Base-by-base conservation (phyloP, 2,329 filamentous ascomycete genomes). In the Alternaria brassicicola region DNA sequence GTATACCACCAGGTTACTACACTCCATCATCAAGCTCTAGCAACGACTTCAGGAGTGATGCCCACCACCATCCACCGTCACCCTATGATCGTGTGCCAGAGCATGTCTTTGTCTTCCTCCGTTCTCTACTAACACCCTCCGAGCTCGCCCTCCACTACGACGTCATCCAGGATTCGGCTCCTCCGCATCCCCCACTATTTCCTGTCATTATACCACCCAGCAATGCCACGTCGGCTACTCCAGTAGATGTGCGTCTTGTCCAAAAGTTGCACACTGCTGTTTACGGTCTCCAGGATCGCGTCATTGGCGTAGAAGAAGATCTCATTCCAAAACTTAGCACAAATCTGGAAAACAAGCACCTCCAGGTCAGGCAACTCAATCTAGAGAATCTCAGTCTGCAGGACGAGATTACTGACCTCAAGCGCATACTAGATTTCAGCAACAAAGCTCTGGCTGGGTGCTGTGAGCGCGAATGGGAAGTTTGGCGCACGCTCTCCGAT, bases 401-500 rank as follows among this genome's bases (percentile, higher is more conserved):
- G 1, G 49, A 62, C 0, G 50, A 63, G 26, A 45, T 63, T 13
- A 23, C 36, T 1, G 36, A 61, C 36, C 39, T 70, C 4, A 54
- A 52, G 33, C 45, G 25, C 2, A 39, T 43, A 3, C 30, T 65
- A 4, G 56, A 65, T 23, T 64, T 63, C 25, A 53, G 54, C 2
- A 55, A 42, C 23, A 50, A 41, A 2, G 15, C 63, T 9, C 28
- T 70, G 10, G 12, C 38, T 9, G 52, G 57, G 17, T 69, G 64
- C 17, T 66, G 61, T 62, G n/a, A 57, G 17, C 53, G 67, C 3
- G 65, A 71, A 26, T 52, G 43, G n/a, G 65, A 65, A 28, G 46
- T 64, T 10, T 59, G 62, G 61, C 30, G 30, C 9, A 64, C 62
- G 25, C 41, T 61, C 6, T 2, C 30, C 23, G 41, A 47, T 8